Evolutionary conservation across 768 basidiomycete species (phyloP).

Genomic region (Terana coerulea): DNA sequence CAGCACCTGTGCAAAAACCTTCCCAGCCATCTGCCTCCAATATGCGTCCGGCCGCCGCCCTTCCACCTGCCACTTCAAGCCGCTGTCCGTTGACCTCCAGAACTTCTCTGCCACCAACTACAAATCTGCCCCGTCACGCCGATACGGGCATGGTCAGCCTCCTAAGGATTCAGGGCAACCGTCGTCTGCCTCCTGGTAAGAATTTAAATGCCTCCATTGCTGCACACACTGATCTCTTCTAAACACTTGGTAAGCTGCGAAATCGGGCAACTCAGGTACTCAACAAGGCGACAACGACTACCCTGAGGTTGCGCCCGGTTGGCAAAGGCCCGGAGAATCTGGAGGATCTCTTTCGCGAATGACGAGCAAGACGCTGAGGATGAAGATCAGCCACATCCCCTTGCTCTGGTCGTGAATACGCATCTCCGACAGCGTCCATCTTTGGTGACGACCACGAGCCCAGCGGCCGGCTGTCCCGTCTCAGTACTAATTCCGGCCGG

Average conservation of each 20-base stretch:
- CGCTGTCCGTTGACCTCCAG: too few relatives aligned
- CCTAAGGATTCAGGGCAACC: too few relatives aligned
- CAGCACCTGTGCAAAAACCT: neutral
- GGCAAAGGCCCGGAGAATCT: neutral
- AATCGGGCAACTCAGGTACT: neutral
- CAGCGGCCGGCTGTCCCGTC: neutral
- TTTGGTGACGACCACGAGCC: neutral
- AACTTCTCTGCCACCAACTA: too few relatives aligned
- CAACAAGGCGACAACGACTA: neutral
- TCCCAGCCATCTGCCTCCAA: neutral
- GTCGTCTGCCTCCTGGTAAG: too few relatives aligned
- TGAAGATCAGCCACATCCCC: neutral
- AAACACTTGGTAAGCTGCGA: too few relatives aligned
- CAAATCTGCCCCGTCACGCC: too few relatives aligned
- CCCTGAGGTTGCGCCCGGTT: too few relatives aligned
- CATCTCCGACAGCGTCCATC: neutral
- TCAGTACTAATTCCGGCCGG: neutral
- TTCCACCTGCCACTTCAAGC: too few relatives aligned
- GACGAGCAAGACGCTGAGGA: neutral
- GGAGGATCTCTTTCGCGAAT: neutral
- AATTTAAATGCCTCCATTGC: too few relatives aligned
- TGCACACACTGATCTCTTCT: too few relatives aligned
- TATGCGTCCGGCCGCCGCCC: neutral
- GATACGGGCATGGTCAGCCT: too few relatives aligned
- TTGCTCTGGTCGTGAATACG: neutral